Evolutionary conservation across 768 basidiomycete species (phyloP).

Genomic region (Tricholoma flavovirens): DNA sequence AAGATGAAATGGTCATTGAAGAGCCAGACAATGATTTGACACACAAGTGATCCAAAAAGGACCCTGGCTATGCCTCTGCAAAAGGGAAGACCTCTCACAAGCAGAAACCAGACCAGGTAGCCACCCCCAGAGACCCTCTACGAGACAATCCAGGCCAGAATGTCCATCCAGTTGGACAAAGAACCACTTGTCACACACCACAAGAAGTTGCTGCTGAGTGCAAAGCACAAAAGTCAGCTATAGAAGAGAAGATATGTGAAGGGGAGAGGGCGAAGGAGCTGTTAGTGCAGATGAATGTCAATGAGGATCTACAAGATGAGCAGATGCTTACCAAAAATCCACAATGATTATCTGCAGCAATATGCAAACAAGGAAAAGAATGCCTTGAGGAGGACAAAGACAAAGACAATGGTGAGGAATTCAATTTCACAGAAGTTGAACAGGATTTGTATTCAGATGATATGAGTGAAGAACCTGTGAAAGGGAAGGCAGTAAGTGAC

Average conservation of each 20-base stretch:
- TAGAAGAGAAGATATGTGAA: too few relatives aligned
- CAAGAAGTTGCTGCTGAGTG: slow-evolving; percentile 9
- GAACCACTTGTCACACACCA: slow-evolving; percentile 2
- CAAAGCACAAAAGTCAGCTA: background rate
- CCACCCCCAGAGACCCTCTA: slow-evolving; percentile 6
- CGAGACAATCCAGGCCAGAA: slow-evolving; percentile 11
- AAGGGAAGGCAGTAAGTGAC: background rate
- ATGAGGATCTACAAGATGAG: background rate
- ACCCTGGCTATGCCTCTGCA: slow-evolving; percentile 1
- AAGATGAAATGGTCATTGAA: background rate
- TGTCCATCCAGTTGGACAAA: slow-evolving; percentile 4
- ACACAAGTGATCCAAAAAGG: slow-evolving; percentile 1
- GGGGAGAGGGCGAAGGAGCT: slow-evolving; percentile 3
- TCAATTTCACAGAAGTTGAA: slow-evolving; percentile 1
- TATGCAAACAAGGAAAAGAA: too few relatives aligned
- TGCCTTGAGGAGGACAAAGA: background rate
- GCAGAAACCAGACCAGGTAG: background rate
- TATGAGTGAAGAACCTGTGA: background rate
- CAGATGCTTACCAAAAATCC: background rate
- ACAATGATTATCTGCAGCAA: slow-evolving; percentile 1
- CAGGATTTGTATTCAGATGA: background rate
- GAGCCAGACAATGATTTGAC: background rate
- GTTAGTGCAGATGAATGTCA: slow-evolving; percentile 4
- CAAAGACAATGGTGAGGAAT: slow-evolving; percentile 4
- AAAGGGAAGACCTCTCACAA: background rate